Base-by-base conservation (phyloP, 495 filamentous ascomycete genomes). In the Geopyxis carbonaria region DNA sequence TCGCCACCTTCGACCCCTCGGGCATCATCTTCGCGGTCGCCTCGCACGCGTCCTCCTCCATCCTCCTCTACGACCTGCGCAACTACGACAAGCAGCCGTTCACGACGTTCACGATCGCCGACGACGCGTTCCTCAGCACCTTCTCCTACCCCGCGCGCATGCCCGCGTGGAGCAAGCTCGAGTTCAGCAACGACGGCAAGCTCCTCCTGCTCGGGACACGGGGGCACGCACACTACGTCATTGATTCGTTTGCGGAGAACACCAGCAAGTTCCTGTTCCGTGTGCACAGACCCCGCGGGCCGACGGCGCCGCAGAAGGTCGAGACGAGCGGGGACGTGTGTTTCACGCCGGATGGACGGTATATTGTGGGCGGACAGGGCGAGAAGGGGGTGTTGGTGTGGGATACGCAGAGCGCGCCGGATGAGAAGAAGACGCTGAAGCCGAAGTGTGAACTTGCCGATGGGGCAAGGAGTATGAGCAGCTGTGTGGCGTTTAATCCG, bases 141-240 rank as follows among this genome's bases (percentile, higher is more conserved):
- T 53, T 50, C 29, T 42, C 46, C 18, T 44, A 53, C 32, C 56
- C 40, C 6, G 45, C 48, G 7, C 32, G 46, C 10, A 59, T 56
- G 45, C 61, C 57, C 11, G 64, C 65, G 13, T 95, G 87, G 85
- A 89, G 76, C 2, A 78, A 75, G 34, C 63, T 97, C 16, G 81
- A 92, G 44, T 95, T 97, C 55, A 80, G 79, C 35, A 95, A 95
- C 53, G 87, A 97, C 54, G 89, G 89, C 0, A 91, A 92, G 54
- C 70, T 69, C 43, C 55, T 97, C 38, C 68, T 97, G 16, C 46
- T 95, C 21, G 76, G 79, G 19, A 93, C 86, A 5, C 77, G 76
- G 20, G 76, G 75, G 8, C 64, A 66, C 29, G 81, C 83, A 2
- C 91, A 95, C 51, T 89, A 80, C 46, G 60, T 97, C 19, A 62